Evolutionary conservation across 2,329 filamentous ascomycete genomes (phyloP).

Genomic region (Chaetomium globosum): DNA sequence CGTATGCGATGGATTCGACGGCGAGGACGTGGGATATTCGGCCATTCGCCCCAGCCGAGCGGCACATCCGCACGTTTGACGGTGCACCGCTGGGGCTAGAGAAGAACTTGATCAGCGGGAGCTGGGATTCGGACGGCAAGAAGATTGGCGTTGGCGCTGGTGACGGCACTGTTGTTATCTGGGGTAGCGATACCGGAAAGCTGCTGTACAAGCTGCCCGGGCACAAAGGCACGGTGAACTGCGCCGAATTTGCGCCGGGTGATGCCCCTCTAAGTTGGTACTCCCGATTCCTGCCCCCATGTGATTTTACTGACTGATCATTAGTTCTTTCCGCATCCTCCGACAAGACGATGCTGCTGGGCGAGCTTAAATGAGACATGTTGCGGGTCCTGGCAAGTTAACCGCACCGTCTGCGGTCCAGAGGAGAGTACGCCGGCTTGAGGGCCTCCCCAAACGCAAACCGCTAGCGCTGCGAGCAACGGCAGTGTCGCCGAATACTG

Average conservation of each 20-base stretch:
- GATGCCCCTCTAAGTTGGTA: conserved; percentile 85
- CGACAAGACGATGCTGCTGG: conserved; percentile 81
- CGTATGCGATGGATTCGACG: conserved; percentile 91
- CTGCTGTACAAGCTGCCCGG: conserved; percentile 92
- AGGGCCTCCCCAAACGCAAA: not conserved
- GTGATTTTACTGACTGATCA: conserved; percentile 45
- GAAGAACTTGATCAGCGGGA: conserved; percentile 86
- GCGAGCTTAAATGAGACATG: conserved; percentile 69
- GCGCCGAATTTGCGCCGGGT: conserved; percentile 84
- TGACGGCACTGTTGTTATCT: conserved; percentile 87
- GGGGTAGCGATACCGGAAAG: conserved; percentile 87
- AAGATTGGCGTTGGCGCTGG: conserved; percentile 87
- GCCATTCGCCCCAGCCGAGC: conserved; percentile 86
- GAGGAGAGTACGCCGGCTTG: not conserved
- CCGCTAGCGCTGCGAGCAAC: not conserved
- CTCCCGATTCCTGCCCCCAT: not conserved
- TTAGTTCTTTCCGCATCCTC: conserved; percentile 86
- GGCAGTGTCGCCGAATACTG: not conserved
- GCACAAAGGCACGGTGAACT: conserved; percentile 93
- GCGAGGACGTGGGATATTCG: conserved; percentile 95
- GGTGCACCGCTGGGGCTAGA: conserved; percentile 86
- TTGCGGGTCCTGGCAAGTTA: not conserved
- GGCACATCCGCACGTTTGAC: conserved; percentile 85
- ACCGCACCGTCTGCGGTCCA: not conserved
- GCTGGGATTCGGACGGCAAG: conserved; percentile 85